Conservation (phyloP, 2,329 filamentous ascomycete species). For the Cladosporium velox region DNA sequence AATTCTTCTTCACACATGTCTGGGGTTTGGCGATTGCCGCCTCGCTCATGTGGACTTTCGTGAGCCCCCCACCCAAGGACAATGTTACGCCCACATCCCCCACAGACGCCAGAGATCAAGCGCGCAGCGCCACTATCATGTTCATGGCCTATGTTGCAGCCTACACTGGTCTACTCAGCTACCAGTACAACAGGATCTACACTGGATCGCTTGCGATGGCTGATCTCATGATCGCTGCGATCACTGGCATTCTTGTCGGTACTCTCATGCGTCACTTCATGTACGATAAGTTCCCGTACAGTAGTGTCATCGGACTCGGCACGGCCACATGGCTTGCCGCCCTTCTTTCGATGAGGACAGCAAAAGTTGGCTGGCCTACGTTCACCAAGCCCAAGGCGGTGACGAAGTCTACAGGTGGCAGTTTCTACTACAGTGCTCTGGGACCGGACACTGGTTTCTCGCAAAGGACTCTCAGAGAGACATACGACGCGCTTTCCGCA, state of each 20-base stretch:
- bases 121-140: constrained; percentile 47
- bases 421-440: constrained; percentile 21
- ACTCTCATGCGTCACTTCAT: constrained; percentile 44
- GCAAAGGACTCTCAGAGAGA: constrained; percentile 32
- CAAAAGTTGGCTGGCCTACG: constrained; percentile 50
- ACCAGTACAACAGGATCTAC: constrained; percentile 51
- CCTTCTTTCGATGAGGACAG: constrained; percentile 50
- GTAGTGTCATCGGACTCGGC: constrained; percentile 52
- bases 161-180: constrained; percentile 56
- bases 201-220: constrained; percentile 52
- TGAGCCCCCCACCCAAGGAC: constrained; percentile 29
- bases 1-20: constrained; percentile 54
- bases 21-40: constrained; percentile 56
- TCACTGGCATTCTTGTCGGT: constrained; percentile 51
- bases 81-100: no score
- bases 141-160: constrained; percentile 53
- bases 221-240: constrained; percentile 49
- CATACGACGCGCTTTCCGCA: constrained; percentile 37
- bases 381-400: constrained; percentile 25
- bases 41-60: constrained; percentile 56
- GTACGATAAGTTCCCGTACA: constrained; percentile 49
- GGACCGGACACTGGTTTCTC: constrained; percentile 30
- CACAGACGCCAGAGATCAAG: constrained; percentile 6
- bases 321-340: constrained; percentile 55
- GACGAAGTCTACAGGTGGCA: constrained; percentile 16